Evolutionary conservation across 306 rosid species (phyloP).

Genomic region (Gastrolobium bilobum): DNA sequence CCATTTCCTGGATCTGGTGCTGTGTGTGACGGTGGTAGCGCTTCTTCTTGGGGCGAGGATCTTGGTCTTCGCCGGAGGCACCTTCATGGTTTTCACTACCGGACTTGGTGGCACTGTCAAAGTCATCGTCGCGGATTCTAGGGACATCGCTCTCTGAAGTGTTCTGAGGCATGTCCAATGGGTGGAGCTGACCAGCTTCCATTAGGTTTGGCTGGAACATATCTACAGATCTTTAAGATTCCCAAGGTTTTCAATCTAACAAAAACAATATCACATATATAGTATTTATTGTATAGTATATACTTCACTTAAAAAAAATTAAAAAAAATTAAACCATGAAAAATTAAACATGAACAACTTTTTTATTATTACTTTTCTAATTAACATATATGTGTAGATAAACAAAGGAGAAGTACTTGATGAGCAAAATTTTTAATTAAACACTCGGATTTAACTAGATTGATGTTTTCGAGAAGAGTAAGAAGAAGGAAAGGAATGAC

Average conservation of each 20-base stretch:
- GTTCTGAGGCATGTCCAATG: constrained; percentile 77
- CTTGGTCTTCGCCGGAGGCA: constrained; percentile 87
- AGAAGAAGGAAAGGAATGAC: constrained; percentile 44
- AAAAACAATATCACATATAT: constrained; percentile 47
- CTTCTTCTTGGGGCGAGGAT: constrained; percentile 85
- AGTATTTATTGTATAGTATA: constrained; percentile 4
- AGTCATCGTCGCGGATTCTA: constrained; percentile 80
- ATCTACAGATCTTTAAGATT: constrained; percentile 82
- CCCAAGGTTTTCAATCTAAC: constrained; percentile 78
- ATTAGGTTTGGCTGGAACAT: constrained; percentile 91
- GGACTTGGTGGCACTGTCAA: constrained; percentile 88
- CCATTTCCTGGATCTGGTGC: constrained; percentile 99
- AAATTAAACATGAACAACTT: background rate
- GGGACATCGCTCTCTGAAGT: constrained; percentile 86
- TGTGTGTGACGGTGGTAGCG: constrained; percentile 99
- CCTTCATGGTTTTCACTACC: constrained; percentile 92
- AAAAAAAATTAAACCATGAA: background rate
- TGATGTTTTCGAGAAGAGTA: constrained; percentile 38
- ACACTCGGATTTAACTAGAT: constrained; percentile 42
- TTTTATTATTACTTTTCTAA: background rate
- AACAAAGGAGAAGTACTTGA: background rate
- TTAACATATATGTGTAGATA: background rate
- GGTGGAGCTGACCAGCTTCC: constrained; percentile 73
- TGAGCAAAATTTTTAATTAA: constrained; percentile 1
- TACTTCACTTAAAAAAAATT: background rate